Conservation (phyloP, 768 basidiomycete genomes). For the Mycena belliarum region DNA sequence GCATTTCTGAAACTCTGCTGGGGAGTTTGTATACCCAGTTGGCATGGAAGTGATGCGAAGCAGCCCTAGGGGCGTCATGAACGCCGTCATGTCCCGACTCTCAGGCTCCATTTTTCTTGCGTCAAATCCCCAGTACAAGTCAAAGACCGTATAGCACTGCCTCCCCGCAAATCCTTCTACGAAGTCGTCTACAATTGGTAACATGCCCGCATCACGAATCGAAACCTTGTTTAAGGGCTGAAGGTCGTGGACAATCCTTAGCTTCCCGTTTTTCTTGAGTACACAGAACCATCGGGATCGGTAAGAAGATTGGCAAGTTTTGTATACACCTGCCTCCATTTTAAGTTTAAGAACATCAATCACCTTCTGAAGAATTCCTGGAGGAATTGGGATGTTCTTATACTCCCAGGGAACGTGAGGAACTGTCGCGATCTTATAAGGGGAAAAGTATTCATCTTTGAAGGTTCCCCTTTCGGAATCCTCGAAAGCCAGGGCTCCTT, state of each 20-base stretch:
- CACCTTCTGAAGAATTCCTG: constrained; percentile 29
- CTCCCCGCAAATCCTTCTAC: constrained; percentile 20
- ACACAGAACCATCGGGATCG: constrained; percentile 26
- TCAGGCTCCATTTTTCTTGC: constrained; percentile 8
- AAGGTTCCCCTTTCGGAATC: not conserved
- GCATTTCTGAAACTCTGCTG: constrained; percentile 23
- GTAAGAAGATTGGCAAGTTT: constrained; percentile 22
- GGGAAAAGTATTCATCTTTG: not conserved
- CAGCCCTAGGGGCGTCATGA: not conserved
- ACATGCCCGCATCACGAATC: constrained; percentile 21
- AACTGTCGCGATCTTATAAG: not conserved
- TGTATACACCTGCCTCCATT: constrained; percentile 23
- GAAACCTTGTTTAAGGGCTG: constrained; percentile 23
- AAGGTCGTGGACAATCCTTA: constrained; percentile 27
- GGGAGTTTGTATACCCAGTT: not conserved
- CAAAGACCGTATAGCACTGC: constrained; percentile 12
- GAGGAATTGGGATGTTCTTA: constrained; percentile 23
- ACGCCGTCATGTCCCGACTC: not conserved
- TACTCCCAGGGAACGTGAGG: constrained; percentile 21
- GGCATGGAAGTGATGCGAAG: not conserved
- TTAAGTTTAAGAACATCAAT: constrained; percentile 21
- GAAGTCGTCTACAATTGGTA: constrained; percentile 21
- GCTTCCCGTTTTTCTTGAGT: constrained; percentile 23
- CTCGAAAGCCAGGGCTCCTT: not conserved
- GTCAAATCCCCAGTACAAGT: constrained; percentile 21